Conservation (phyloP, 108 stramenopile genomes). For the Nitzschia sp. region DNA sequence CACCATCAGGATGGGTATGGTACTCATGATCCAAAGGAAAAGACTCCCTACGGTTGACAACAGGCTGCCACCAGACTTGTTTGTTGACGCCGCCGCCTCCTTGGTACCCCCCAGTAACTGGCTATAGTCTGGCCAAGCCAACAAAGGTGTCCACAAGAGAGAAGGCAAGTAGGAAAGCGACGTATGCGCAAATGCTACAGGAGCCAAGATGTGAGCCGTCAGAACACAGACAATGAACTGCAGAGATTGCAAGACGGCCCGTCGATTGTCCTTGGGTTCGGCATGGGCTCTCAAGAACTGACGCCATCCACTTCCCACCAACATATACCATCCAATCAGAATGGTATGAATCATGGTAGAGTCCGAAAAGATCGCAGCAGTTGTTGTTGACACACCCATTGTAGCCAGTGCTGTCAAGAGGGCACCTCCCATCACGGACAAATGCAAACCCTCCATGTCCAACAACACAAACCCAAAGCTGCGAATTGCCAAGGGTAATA, state of each 20-base stretch:
- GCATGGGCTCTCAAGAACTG: background rate
- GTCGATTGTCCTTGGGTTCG: background rate
- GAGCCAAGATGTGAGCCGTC: conserved; percentile 65
- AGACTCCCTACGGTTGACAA: background rate
- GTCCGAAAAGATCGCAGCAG: background rate
- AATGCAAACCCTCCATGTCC: conserved; percentile 51
- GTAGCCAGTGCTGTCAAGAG: conserved; percentile 15
- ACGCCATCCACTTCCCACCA: background rate
- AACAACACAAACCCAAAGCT: conserved; percentile 53
- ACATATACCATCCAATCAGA: conserved; percentile 6
- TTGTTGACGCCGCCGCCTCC: too few species aligned
- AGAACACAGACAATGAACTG: conserved; percentile 65
- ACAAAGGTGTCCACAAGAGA: conserved; percentile 63
- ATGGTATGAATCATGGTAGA: conserved; percentile 4
- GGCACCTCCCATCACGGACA: conserved; percentile 31
- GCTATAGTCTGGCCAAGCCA: conserved; percentile 49
- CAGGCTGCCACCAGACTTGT: background rate
- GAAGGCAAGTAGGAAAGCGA: conserved; percentile 72
- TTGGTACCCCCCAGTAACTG: background rate
- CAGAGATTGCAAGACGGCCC: conserved; percentile 15
- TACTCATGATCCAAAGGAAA: conserved; percentile 38
- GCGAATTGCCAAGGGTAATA: conserved; percentile 69
- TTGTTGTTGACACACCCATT: conserved; percentile 6
- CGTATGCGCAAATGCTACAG: conserved; percentile 70
- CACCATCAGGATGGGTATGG: conserved; percentile 56